These are phyloP conservation scores for Spongospora subterranea DNA, from an alignment of 208 protist species.

Conservation along the genomic window DNA sequence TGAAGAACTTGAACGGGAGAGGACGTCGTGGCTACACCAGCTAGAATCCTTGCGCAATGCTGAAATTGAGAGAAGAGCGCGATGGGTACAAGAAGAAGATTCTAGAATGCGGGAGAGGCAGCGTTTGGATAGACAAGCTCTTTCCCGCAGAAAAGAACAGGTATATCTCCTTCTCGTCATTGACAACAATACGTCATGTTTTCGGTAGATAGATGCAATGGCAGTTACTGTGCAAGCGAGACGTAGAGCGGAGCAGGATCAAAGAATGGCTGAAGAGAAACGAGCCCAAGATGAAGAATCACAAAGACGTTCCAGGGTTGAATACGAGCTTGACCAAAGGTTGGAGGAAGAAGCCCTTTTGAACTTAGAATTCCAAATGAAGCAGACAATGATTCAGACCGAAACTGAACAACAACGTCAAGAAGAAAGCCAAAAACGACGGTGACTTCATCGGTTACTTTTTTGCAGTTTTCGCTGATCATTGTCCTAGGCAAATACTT, in stretches of 20 bases:
- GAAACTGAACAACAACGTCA: neutral
- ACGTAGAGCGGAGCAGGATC: neutral
- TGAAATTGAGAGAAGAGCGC: neutral
- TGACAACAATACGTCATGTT: neutral
- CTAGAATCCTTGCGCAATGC: neutral
- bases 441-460: neutral
- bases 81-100: neutral
- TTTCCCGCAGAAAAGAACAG: neutral
- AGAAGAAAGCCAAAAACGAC: neutral
- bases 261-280: neutral
- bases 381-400: neutral
- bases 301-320: neutral
- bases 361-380: neutral
- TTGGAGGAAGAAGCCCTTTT: neutral
- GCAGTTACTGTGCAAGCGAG: neutral
- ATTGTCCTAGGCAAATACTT: neutral
- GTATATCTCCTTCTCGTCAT: neutral
- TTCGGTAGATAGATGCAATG: neutral
- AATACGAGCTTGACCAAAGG: neutral
- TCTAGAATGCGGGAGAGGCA: neutral
- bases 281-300: neutral
- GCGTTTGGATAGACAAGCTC: neutral
- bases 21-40: neutral
- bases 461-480: conserved; percentile 14
- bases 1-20: neutral